Base-by-base conservation (phyloP, 345 rosid species). In the Eutrema heterophyllum region DNA sequence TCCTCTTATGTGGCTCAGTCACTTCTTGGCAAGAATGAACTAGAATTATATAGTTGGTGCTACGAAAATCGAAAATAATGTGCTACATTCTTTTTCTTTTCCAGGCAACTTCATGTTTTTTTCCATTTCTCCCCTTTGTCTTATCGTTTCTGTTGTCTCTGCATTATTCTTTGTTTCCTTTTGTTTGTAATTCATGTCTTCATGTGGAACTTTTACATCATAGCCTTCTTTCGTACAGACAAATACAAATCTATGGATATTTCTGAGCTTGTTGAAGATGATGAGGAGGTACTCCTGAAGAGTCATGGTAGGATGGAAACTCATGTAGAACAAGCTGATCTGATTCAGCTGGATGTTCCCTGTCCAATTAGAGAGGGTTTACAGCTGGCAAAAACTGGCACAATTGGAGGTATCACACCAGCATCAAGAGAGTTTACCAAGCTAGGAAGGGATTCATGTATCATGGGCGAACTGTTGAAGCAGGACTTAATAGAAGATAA, bases 261-360 rank as follows among this genome's bases (percentile, higher is more conserved):
- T 40, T 87, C 89, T 74, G 83, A 83, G 82, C 72, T 86, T 55
- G 85, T 90, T 44, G 99, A 95, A 85, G 98, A 90, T 16, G 97
- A 92, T 80, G 98, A 95, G 77, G 98, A 87, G 84, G 81, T 74
- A 41, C 86, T 86, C 77, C 73, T 95, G 68, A 92, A 79, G 80
- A 84, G 84, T 70, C 76, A 73, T 60, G 77, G 81, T 80, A 84
- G 79, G 68, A 81, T 78, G 16, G 73, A 82, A 71, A 67, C 78
- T 26, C 75, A 80, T 63, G 58, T 56, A 50, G 71, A 79, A 75
- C 72, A 75, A 66, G 75, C 71, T 26, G 82, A 68, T 51, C 29
- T 44, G 57, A 74, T 58, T 73, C 83, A 79, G 65, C 84, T 80
- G 78, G 86, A 86, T 70, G 65, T 61, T 54, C 70, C 85, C 76